Percentiles rank a stretch among this genome's conserved stretches.
These are phyloP conservation scores for Ambrosia hybrid DNA, from an alignment of 140 eudicot species.

Conservation along the genomic window DNA sequence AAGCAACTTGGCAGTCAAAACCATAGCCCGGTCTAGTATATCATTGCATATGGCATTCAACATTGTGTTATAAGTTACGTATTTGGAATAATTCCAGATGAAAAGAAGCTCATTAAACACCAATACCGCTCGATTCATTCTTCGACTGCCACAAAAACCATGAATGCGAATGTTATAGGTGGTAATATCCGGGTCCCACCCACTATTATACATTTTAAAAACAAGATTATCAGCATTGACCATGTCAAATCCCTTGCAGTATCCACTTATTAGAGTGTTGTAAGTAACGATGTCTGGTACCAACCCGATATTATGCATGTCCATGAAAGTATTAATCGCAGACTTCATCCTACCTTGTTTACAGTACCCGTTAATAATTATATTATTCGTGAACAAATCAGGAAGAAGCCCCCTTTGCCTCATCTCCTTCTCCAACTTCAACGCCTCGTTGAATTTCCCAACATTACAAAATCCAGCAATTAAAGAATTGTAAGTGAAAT, in stretches of 20 bases:
- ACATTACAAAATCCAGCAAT: conserved; percentile 65
- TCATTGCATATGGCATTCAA: conserved; percentile 75
- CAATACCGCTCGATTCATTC: conserved; percentile 59
- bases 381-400: conserved; percentile 64
- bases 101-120: conserved; percentile 78
- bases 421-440: conserved; percentile 76
- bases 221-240: conserved; percentile 63
- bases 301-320: conserved; percentile 56
- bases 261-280: conserved; percentile 86
- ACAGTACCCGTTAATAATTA: conserved; percentile 77
- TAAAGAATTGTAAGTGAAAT: conserved; percentile 78
- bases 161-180: conserved; percentile 85
- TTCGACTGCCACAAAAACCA: conserved; percentile 57
- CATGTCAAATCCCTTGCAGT: conserved; percentile 71
- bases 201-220: conserved; percentile 52
- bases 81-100: conserved; percentile 76
- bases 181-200: conserved; percentile 79
- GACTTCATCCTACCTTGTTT: conserved; percentile 79
- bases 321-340: conserved; percentile 55
- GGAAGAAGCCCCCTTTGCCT: conserved; percentile 70
- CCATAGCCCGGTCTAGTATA: conserved; percentile 74
- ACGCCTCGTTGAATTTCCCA: conserved; percentile 55
- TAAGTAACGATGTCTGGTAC: conserved; percentile 77
- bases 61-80: conserved; percentile 83
- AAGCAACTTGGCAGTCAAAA: conserved; percentile 75